Conservation (phyloP, 2,329 filamentous ascomycete species). For the Diaporthe velutina region DNA sequence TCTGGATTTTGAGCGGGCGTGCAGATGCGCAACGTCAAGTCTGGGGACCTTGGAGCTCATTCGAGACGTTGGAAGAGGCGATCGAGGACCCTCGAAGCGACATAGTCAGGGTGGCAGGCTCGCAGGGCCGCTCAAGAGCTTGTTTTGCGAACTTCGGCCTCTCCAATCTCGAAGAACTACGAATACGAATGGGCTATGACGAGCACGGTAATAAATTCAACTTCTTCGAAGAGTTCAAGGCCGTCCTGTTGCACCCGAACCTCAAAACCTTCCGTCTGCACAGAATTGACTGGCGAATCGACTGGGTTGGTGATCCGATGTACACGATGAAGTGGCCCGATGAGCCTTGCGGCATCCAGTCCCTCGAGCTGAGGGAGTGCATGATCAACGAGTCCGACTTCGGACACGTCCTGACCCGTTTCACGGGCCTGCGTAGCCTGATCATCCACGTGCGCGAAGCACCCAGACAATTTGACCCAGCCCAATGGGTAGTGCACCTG, state of each 20-base stretch:
- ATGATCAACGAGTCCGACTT: neutral
- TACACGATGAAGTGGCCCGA: neutral
- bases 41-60: too few species aligned
- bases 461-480: neutral
- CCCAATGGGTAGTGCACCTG: neutral
- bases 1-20: neutral
- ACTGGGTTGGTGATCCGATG: too few species aligned
- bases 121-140: neutral
- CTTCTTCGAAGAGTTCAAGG: neutral
- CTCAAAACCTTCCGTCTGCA: neutral
- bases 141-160: neutral
- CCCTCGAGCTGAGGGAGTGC: neutral
- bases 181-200: neutral
- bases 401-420: neutral
- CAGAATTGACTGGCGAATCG: neutral
- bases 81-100: neutral
- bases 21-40: too few species aligned
- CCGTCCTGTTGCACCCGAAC: neutral
- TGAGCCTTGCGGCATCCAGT: neutral
- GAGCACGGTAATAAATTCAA: neutral
- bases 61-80: neutral
- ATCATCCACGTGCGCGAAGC: neutral
- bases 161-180: neutral
- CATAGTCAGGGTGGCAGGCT: fast-evolving
- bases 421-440: neutral